Percentiles rank a stretch among this genome's conserved stretches.
Conservation (phyloP, 257 asterid genomes). For the Ilex aquifolium region DNA sequence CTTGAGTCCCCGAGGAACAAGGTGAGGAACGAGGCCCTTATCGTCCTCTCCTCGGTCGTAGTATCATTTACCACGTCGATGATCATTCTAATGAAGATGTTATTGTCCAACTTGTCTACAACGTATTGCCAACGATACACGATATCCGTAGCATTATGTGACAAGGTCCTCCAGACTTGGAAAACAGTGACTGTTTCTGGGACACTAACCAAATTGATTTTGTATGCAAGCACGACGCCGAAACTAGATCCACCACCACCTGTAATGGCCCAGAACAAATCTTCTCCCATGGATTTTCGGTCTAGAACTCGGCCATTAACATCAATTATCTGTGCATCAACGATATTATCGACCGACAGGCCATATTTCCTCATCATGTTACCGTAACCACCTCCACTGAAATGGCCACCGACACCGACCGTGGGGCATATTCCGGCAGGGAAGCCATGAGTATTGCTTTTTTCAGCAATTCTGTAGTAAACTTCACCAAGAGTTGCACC, state of each 20-base stretch:
- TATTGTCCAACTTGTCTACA: too few species aligned
- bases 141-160: constrained; percentile 15
- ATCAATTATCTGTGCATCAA: too few species aligned
- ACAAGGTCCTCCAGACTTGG: constrained; percentile 8
- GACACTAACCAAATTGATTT: not conserved
- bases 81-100: too few species aligned
- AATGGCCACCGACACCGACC: too few species aligned
- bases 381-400: not conserved
- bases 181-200: not conserved
- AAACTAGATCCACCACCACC: not conserved
- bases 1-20: too few species aligned
- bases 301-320: too few species aligned
- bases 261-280: too few species aligned
- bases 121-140: constrained; percentile 15
- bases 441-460: not conserved
- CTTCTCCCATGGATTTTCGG: too few species aligned
- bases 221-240: not conserved
- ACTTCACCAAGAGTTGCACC: not conserved
- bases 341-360: not conserved
- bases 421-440: not conserved
- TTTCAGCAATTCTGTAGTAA: not conserved
- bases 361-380: not conserved
- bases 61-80: too few species aligned
- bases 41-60: too few species aligned
- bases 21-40: too few species aligned